Percentiles rank a stretch among this genome's conserved stretches.
These are phyloP conservation scores for Blumeria hordei DNA, from an alignment of 2,329 filamentous ascomycete species.

Conservation along the genomic window DNA sequence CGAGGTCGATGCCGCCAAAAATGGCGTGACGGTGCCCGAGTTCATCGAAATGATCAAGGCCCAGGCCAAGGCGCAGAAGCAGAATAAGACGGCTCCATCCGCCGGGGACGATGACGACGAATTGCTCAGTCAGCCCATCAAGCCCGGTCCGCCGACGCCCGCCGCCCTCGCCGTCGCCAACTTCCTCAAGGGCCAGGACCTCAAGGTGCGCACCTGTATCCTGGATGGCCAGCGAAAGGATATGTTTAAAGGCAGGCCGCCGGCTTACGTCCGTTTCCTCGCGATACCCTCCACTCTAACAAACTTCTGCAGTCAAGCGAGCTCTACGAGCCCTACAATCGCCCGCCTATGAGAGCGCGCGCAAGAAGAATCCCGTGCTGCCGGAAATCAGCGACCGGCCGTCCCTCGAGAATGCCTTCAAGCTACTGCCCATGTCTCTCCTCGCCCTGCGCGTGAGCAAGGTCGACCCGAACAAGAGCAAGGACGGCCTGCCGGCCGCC, in stretches of 20 bases:
- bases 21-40: constrained; percentile 63
- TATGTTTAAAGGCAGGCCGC: constrained; percentile 64
- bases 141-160: constrained; percentile 64
- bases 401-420: constrained; percentile 81
- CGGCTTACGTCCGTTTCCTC: neutral
- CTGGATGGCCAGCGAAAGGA: constrained; percentile 92
- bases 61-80: constrained; percentile 28
- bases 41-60: constrained; percentile 49
- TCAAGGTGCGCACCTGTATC: constrained; percentile 80
- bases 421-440: constrained; percentile 81
- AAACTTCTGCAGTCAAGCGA: constrained; percentile 49
- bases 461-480: constrained; percentile 40
- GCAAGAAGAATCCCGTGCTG: constrained; percentile 70
- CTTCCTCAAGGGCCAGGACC: constrained; percentile 59
- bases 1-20: constrained; percentile 57
- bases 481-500: constrained; percentile 34
- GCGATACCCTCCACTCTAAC: neutral
- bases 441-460: constrained; percentile 79
- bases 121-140: constrained; percentile 40
- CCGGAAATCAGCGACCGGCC: constrained; percentile 73
- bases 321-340: constrained; percentile 77
- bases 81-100: constrained; percentile 19
- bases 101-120: constrained; percentile 21
- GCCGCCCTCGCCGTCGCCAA: constrained; percentile 72
- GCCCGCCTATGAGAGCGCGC: constrained; percentile 70